Evolutionary conservation across 2,329 filamentous ascomycete genomes (phyloP).

Genomic region (Nemania sp.): DNA sequence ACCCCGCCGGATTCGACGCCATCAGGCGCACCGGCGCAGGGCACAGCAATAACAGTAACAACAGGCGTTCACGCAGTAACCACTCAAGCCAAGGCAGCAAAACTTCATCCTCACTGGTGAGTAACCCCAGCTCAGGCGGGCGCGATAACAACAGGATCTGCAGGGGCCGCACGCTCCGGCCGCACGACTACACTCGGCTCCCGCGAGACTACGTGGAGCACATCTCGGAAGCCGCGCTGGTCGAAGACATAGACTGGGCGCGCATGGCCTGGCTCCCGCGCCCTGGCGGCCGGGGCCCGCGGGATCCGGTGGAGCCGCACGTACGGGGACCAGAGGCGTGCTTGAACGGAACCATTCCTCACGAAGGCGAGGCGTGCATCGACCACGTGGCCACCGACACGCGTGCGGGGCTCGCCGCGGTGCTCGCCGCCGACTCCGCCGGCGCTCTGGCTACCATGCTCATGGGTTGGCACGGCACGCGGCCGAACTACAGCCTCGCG

Average conservation of each 20-base stretch:
- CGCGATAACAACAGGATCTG: neutral
- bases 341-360: neutral
- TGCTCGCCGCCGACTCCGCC: conserved; percentile 45
- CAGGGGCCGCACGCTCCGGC: conserved; percentile 34
- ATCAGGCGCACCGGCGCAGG: too few relatives aligned
- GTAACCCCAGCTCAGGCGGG: neutral
- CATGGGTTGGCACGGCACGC: neutral
- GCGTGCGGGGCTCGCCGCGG: conserved; percentile 37
- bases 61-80: too few relatives aligned
- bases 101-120: neutral
- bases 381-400: conserved; percentile 14
- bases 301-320: conserved; percentile 24
- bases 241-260: conserved; percentile 15
- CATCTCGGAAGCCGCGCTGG: neutral
- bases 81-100: too few relatives aligned
- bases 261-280: conserved; percentile 39
- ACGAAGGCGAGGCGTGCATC: neutral
- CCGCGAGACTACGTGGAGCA: conserved; percentile 17
- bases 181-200: conserved; percentile 36
- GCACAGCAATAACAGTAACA: too few relatives aligned
- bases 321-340: too few relatives aligned
- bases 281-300: neutral
- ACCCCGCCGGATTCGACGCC: neutral
- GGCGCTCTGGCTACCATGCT: conserved; percentile 45
- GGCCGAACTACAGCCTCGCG: conserved; percentile 46